These are phyloP conservation scores for Macrotyloma uniflorum DNA, from an alignment of 306 rosid species.

Conservation along the genomic window DNA sequence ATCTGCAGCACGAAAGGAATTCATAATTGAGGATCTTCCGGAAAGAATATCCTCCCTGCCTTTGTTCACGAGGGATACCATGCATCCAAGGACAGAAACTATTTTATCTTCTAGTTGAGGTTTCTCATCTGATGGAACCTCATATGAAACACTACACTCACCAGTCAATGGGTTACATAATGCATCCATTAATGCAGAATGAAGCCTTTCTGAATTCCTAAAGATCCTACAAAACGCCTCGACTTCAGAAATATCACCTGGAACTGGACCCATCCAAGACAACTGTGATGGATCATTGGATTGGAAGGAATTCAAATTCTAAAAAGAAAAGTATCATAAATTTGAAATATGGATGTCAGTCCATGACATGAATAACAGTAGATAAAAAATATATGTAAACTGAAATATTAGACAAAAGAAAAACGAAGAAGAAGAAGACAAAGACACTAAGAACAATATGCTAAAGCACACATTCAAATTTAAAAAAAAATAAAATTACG, in stretches of 20 bases:
- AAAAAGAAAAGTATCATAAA: slow-evolving; percentile 6
- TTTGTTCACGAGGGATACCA: slow-evolving; percentile 79
- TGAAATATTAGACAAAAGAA: neutral
- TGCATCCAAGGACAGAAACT: slow-evolving; percentile 93
- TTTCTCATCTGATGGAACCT: slow-evolving; percentile 73
- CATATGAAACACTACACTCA: slow-evolving; percentile 87
- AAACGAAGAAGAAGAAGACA: neutral
- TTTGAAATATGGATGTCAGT: slow-evolving; percentile 42
- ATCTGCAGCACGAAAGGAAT: slow-evolving; percentile 53
- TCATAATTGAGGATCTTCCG: slow-evolving; percentile 73
- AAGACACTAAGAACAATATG: neutral
- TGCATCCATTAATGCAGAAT: slow-evolving; percentile 79
- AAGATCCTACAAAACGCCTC: slow-evolving; percentile 97
- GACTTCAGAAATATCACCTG: slow-evolving; percentile 96
- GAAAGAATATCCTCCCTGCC: slow-evolving; percentile 88
- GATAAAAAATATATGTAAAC: slow-evolving; percentile 15
- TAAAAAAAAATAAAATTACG: neutral
- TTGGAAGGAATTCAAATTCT: slow-evolving; percentile 57
- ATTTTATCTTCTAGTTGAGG: slow-evolving; percentile 92
- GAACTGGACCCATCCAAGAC: slow-evolving; percentile 89
- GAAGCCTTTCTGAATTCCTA: slow-evolving; percentile 82
- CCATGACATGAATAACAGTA: slow-evolving; percentile 29
- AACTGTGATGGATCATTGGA: slow-evolving; percentile 55
- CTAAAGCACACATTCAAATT: neutral
- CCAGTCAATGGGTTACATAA: slow-evolving; percentile 92